Conservation (phyloP, 345 rosid genomes). For the Bruguiera gymnorhiza region DNA sequence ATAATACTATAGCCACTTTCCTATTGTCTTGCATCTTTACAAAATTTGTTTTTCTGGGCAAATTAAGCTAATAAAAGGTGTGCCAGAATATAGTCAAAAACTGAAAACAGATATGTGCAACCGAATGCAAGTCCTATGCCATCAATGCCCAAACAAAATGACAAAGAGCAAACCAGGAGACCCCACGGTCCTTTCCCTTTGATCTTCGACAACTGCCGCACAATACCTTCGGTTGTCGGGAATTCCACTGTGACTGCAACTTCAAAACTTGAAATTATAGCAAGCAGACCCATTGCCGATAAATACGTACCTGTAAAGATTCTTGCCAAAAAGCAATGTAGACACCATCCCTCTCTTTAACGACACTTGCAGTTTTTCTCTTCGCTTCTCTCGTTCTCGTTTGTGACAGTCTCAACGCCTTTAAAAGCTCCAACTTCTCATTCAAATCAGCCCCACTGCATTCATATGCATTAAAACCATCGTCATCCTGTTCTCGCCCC, state of each 20-base stretch:
- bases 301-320: slow-evolving; percentile 38
- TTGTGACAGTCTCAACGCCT: slow-evolving; percentile 60
- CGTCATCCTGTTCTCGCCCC: slow-evolving; percentile 2
- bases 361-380: slow-evolving; percentile 35
- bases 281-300: slow-evolving; percentile 46
- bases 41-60: not conserved
- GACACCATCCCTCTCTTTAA: slow-evolving; percentile 37
- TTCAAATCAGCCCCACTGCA: slow-evolving; percentile 9
- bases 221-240: slow-evolving; percentile 2
- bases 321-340: slow-evolving; percentile 35
- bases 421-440: slow-evolving; percentile 47
- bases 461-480: not conserved
- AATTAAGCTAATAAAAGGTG: too few relatives aligned
- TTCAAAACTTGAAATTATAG: slow-evolving; percentile 47
- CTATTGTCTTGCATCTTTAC: not conserved
- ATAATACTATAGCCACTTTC: too few relatives aligned
- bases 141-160: slow-evolving; percentile 44
- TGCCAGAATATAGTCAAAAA: not conserved
- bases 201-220: not conserved
- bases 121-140: slow-evolving; percentile 43
- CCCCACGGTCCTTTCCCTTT: slow-evolving; percentile 10
- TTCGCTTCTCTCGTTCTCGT: slow-evolving; percentile 68
- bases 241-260: slow-evolving; percentile 22
- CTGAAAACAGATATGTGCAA: slow-evolving; percentile 4
- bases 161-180: slow-evolving; percentile 38